Conservation (phyloP, 305 asterid species). For the Rubia tinctorum region DNA sequence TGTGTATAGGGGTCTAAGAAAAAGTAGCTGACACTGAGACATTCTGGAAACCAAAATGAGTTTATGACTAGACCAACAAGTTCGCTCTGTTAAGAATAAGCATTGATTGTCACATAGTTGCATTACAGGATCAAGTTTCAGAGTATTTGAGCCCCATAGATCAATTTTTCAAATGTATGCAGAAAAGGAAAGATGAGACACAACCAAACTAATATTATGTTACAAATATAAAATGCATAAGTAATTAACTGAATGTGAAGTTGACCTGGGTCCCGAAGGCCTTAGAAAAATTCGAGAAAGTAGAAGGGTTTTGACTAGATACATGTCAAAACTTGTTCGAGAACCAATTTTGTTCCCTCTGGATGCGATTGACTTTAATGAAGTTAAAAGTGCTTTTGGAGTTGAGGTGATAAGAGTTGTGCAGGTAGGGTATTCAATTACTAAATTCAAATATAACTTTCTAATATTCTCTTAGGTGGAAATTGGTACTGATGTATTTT, state of each 20-base stretch:
- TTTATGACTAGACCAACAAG: not conserved
- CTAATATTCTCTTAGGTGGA: no score
- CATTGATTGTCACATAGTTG: not conserved
- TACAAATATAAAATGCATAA: slow-evolving; percentile 1
- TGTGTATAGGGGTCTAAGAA: not conserved
- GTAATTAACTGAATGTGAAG: slow-evolving; percentile 10
- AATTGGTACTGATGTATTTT: not conserved
- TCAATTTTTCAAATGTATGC: not conserved
- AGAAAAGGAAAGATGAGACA: not conserved
- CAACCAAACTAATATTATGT: not conserved
- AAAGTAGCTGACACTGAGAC: not conserved
- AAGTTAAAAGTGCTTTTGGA: no score
- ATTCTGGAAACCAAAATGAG: not conserved
- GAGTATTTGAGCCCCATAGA: not conserved
- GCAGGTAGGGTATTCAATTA: no score
- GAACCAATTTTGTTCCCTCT: not conserved
- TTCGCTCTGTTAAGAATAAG: not conserved
- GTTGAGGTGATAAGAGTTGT: no score
- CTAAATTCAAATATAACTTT: no score
- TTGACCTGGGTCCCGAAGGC: slow-evolving; percentile 90
- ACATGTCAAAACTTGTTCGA: not conserved
- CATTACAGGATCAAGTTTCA: not conserved
- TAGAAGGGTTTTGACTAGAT: not conserved
- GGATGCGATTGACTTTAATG: no score
- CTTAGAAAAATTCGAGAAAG: slow-evolving; percentile 46